phyloP scores from a whole-genome alignment of 768 basidiomycete genomes.

The Kwoniella botswanensis region DNA sequence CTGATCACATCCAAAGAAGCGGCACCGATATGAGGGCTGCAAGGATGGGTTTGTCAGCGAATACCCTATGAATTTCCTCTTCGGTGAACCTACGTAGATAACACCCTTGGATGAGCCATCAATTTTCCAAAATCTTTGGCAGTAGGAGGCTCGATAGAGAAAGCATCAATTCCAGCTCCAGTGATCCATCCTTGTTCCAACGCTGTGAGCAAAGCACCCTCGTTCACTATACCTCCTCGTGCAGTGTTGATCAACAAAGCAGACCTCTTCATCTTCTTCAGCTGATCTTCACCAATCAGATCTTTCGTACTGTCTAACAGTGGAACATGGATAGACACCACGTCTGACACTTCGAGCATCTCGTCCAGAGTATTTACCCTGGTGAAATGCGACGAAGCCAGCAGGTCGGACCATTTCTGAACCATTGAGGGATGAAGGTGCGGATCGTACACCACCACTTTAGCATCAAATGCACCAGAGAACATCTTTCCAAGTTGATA shows the following conservation, averaged over 20 bases:
- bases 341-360: slow-evolving; percentile 21
- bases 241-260: slow-evolving; percentile 72
- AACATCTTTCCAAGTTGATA: slow-evolving; percentile 23
- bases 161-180: slow-evolving; percentile 71
- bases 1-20: slow-evolving; percentile 24
- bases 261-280: slow-evolving; percentile 63
- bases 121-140: slow-evolving; percentile 20
- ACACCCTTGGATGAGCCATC: slow-evolving; percentile 26
- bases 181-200: slow-evolving; percentile 63
- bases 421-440: slow-evolving; percentile 4
- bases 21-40: slow-evolving; percentile 36
- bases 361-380: slow-evolving; percentile 16
- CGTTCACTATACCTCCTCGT: slow-evolving; percentile 70
- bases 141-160: slow-evolving; percentile 65
- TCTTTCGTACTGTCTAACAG: slow-evolving; percentile 19
- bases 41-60: not conserved
- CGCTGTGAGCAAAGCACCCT: slow-evolving; percentile 64
- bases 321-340: slow-evolving; percentile 32
- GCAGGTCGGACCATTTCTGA: slow-evolving; percentile 12
- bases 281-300: slow-evolving; percentile 27
- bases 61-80: no score
- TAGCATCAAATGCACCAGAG: slow-evolving; percentile 17
- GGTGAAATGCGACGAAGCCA: slow-evolving; percentile 3
- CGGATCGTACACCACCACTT: slow-evolving; percentile 23
- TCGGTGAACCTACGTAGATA: slow-evolving; percentile 54